Conservation (phyloP, 1,284 basidiomycete species). For the Hemileia vastatrix region DNA sequence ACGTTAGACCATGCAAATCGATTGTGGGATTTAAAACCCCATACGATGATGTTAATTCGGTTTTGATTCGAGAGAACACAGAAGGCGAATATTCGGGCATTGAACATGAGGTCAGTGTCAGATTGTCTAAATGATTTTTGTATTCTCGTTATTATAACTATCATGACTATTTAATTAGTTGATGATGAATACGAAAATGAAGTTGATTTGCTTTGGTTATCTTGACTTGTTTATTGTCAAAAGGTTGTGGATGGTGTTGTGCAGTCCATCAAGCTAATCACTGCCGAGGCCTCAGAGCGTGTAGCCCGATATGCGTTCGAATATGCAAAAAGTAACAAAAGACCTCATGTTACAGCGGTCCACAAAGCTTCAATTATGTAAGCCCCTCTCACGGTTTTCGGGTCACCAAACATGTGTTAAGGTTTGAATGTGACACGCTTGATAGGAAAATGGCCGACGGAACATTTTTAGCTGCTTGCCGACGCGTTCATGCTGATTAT, state of each 20-base stretch:
- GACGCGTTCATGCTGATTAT: constrained; percentile 92
- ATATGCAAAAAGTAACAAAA: constrained; percentile 77
- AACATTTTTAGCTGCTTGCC: constrained; percentile 97
- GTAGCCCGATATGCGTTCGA: constrained; percentile 98
- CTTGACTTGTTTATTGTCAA: background rate
- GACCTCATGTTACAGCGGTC: constrained; percentile 91
- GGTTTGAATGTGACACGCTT: background rate
- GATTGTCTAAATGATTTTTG: too few species aligned
- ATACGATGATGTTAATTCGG: constrained; percentile 96
- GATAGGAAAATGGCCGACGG: constrained; percentile 93
- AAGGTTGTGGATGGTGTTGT: constrained; percentile 88
- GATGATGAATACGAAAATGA: too few species aligned
- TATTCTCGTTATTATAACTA: too few species aligned
- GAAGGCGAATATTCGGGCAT: constrained; percentile 99
- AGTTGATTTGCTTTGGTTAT: background rate
- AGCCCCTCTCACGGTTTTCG: constrained; percentile 31
- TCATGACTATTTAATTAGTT: too few species aligned
- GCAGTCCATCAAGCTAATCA: constrained; percentile 99
- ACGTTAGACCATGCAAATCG: constrained; percentile 91
- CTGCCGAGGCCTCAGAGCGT: constrained; percentile 96
- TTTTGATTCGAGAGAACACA: constrained; percentile 98
- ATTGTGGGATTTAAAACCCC: constrained; percentile 96
- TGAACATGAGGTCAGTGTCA: constrained; percentile 75
- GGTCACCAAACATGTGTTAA: background rate
- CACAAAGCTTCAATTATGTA: constrained; percentile 99